Percentiles rank a stretch among this genome's conserved stretches.
These are phyloP conservation scores for Alternaria triticina DNA, from an alignment of 2,329 filamentous ascomycete genomes.

Conservation along the genomic window DNA sequence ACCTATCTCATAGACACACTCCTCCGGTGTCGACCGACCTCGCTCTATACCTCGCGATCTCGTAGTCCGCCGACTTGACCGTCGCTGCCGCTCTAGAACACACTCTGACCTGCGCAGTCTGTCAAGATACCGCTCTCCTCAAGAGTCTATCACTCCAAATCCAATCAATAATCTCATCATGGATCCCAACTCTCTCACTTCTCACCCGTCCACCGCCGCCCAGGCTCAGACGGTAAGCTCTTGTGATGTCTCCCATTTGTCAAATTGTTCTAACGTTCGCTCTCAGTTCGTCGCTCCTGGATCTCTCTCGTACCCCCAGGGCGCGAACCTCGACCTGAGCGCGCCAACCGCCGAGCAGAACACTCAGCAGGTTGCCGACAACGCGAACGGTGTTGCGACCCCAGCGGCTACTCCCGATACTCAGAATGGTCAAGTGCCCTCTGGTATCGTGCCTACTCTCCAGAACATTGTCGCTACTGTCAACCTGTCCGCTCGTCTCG, in stretches of 20 bases:
- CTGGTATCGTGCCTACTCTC: constrained; percentile 65
- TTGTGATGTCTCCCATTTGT: constrained; percentile 27
- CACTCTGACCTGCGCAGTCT: constrained; percentile 45
- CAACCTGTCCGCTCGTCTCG: constrained; percentile 97
- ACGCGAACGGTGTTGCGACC: constrained; percentile 76
- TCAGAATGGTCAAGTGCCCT: constrained; percentile 68
- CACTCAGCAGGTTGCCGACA: constrained; percentile 58
- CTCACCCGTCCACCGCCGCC: constrained; percentile 86
- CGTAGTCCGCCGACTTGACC: constrained; percentile 36
- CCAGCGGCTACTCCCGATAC: constrained; percentile 87
- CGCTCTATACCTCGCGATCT: constrained; percentile 38
- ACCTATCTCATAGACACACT: constrained; percentile 24
- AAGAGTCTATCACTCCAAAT: constrained; percentile 36
- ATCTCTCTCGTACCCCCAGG: constrained; percentile 87
- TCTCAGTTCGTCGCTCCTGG: constrained; percentile 77
- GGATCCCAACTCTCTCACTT: constrained; percentile 77
- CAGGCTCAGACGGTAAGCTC: constrained; percentile 78
- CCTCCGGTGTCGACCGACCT: constrained; percentile 41
- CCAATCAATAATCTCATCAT: constrained; percentile 61
- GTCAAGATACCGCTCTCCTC: constrained; percentile 38
- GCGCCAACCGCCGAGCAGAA: constrained; percentile 78
- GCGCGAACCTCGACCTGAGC: constrained; percentile 77
- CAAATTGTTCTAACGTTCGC: constrained; percentile 30
- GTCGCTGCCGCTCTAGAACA: constrained; percentile 35
- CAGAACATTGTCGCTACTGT: constrained; percentile 96